Evolutionary conservation across 2,329 filamentous ascomycete genomes (phyloP).

Genomic region (Epichloe gansuensis): DNA sequence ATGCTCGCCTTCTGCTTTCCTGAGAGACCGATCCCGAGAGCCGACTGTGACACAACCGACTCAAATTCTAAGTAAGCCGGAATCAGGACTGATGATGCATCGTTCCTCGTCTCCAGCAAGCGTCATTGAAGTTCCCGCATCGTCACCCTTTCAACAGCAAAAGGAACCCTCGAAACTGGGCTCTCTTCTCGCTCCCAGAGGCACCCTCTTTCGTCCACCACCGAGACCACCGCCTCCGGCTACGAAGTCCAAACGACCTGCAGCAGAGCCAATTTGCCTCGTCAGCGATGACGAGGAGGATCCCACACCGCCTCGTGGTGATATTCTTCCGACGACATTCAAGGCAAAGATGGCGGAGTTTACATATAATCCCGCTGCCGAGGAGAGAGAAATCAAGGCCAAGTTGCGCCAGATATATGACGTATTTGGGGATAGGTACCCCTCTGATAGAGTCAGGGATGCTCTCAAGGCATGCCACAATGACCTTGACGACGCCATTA

Average conservation of each 20-base stretch:
- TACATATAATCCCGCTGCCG: conserved; percentile 35
- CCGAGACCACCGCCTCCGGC: conserved; percentile 14
- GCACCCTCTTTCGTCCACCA: conserved; percentile 54
- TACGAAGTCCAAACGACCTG: conserved; percentile 22
- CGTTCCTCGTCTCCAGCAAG: conserved; percentile 31
- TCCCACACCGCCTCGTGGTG: conserved; percentile 39
- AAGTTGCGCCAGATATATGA: conserved; percentile 25
- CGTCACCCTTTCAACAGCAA: conserved; percentile 53
- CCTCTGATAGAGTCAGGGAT: conserved; percentile 19
- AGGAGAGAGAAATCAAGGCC: conserved; percentile 22
- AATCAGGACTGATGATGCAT: conserved; percentile 15
- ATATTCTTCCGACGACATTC: conserved; percentile 49
- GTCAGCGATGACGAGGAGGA: conserved; percentile 36
- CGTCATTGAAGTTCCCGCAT: conserved; percentile 71
- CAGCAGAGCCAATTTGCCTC: conserved; percentile 31
- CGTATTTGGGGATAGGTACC: conserved; percentile 19
- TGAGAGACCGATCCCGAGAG: conserved; percentile 14
- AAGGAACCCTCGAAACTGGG: conserved; percentile 24
- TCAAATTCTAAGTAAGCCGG: conserved; percentile 31
- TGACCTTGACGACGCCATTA: conserved; percentile 24
- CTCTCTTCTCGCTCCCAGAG: conserved; percentile 59
- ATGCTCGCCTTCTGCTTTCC: conserved; percentile 27
- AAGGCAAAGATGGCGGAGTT: conserved; percentile 26
- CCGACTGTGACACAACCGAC: conserved; percentile 29
- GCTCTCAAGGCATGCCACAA: conserved; percentile 20